Base-by-base conservation (phyloP, 768 basidiomycete genomes). In the Dacryopinax spathularia region DNA sequence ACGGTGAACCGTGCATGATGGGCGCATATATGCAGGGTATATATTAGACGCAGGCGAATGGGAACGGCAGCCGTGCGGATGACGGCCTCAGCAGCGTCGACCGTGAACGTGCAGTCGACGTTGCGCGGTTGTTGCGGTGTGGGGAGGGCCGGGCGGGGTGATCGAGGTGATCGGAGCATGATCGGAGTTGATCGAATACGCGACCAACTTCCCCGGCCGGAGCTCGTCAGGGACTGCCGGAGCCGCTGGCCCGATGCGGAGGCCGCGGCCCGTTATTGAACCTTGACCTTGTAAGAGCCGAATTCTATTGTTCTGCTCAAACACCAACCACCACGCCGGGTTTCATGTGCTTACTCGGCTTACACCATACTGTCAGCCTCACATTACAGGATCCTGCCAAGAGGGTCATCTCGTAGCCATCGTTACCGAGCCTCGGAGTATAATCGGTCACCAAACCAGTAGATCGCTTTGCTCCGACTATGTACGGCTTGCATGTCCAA, bases 71-170 rank as follows among this genome's bases (percentile, higher is more conserved):
- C 16, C 22, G 48, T 27, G 31, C 48, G 48, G 48, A 13, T 56
- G 48, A 27, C 29, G 31, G 48, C 22, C 29, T 56, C 22, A 56
- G 48, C 48, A 56, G 48, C 25, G 48, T 25, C 22, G 48, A 29
- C 18, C 25, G 48, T 56, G 48, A 56, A 56, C 48, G 48, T 56
- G 48, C 48, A 56, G 48, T 56, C 48, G 48, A 29, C 18, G 48
- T 6, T 6, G 13, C 25, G 10, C 13, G 25, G 12, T 56, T 4
- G 48, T 13, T 29, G 25, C 43, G 43, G 43, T 44, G 43, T 12
- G 7, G 12, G n/a, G 25, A 56, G 48, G 48, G 48, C 48, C 48
- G 48, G 48, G 6, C 48, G 48, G 48, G 31, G 22, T 56, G 48
- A 56, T 56, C 48, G 48, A 29, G 5, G 18, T 56, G 48, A 56